phyloP scores from a whole-genome alignment of 108 stramenopile genomes.

The Licmophora abbreviata region DNA sequence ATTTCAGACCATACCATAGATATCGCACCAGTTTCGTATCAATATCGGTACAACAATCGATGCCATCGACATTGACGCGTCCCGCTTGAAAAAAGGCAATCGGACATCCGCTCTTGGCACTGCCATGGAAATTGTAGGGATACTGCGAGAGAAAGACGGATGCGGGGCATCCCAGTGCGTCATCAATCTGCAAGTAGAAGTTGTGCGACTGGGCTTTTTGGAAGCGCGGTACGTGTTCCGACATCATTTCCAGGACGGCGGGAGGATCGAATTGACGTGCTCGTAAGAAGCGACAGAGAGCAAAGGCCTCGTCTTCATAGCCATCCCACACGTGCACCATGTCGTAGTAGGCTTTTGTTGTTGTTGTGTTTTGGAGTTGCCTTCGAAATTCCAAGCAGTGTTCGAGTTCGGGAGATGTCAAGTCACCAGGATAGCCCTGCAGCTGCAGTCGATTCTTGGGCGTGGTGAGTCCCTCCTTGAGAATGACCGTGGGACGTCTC shows the following conservation, averaged over 20 bases:
- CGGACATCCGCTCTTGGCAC: conserved; percentile 14
- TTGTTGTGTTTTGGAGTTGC: not conserved
- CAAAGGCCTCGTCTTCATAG: conserved; percentile 14
- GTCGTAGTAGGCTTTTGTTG: not conserved
- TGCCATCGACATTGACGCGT: not conserved
- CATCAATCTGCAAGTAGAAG: conserved; percentile 2
- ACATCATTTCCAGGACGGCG: conserved; percentile 6
- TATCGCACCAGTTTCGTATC: too few relatives aligned
- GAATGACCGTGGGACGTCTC: not conserved
- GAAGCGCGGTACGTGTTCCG: not conserved
- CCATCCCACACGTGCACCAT: conserved; percentile 10
- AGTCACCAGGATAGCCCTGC: conserved; percentile 20
- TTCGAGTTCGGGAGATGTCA: conserved; percentile 12
- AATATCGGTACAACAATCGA: not conserved
- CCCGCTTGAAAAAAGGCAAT: conserved; percentile 3
- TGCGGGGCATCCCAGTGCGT: not conserved
- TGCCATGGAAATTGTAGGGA: conserved; percentile 7
- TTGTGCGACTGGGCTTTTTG: conserved; percentile 1
- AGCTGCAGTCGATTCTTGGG: not conserved
- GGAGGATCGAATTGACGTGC: conserved; percentile 9
- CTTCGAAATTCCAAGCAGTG: conserved; percentile 3
- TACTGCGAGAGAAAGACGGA: conserved; percentile 7
- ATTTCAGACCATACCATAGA: too few relatives aligned
- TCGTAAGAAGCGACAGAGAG: conserved; percentile 15
- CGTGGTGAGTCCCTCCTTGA: not conserved